Conservation (phyloP, 345 rosid genomes). For the Balakata baccata region DNA sequence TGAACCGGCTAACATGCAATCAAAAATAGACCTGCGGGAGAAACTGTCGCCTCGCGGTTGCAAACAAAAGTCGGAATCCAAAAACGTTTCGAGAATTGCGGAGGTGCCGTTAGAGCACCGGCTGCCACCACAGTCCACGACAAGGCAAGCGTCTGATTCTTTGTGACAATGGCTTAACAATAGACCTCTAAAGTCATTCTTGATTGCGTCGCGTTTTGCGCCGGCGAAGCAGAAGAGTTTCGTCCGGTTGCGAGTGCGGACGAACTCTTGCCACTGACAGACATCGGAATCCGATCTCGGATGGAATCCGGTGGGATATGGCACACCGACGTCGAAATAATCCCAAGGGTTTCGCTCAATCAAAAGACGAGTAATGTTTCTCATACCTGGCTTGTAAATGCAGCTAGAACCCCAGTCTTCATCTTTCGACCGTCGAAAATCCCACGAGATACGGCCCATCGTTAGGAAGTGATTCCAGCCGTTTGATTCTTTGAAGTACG, state of each 20-base stretch:
- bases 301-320: constrained; percentile 99
- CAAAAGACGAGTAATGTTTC: constrained; percentile 87
- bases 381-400: constrained; percentile 68
- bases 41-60: constrained; percentile 97
- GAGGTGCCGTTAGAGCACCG: constrained; percentile 77
- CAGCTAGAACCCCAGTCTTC: constrained; percentile 94
- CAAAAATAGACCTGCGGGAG: constrained; percentile 86
- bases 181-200: constrained; percentile 71
- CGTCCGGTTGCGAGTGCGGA: constrained; percentile 48
- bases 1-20: constrained; percentile 94
- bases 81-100: constrained; percentile 64
- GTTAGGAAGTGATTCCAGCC: constrained; percentile 96
- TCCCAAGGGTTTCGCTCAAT: constrained; percentile 99
- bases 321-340: constrained; percentile 86
- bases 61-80: constrained; percentile 76
- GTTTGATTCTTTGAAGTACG: constrained; percentile 53
- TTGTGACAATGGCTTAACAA: constrained; percentile 60
- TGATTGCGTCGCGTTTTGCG: constrained; percentile 55
- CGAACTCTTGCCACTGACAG: constrained; percentile 71
- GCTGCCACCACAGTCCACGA: constrained; percentile 55
- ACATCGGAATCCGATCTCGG: constrained; percentile 72
- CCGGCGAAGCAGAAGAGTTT: constrained; percentile 92
- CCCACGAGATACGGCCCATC: constrained; percentile 98
- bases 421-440: constrained; percentile 72
- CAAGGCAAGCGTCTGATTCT: constrained; percentile 48